A percentile compares a stretch with the other conserved stretches of the same genome.
Conservation (phyloP, 2,329 filamentous ascomycete genomes). For the Ophiostoma angusticollis region DNA sequence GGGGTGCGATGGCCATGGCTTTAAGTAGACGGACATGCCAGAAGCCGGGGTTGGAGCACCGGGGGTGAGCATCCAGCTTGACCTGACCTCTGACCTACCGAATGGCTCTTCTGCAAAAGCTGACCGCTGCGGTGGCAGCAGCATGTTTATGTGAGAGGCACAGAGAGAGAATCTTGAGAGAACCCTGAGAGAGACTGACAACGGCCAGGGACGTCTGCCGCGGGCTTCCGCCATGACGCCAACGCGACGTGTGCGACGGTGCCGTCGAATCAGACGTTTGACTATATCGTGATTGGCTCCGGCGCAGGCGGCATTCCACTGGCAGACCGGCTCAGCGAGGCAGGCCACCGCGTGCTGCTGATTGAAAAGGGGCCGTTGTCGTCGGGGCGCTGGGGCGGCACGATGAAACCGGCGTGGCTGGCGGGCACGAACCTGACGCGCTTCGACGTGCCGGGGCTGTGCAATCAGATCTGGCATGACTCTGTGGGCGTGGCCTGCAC, state of each 20-base stretch:
- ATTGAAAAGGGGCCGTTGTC: slow-evolving; percentile 49
- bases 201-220: no score
- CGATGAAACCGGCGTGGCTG: slow-evolving; percentile 48
- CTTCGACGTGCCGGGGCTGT: slow-evolving; percentile 59
- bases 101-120: slow-evolving; percentile 2
- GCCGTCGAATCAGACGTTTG: slow-evolving; percentile 24
- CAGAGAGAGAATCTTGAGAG: no score
- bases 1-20: no score
- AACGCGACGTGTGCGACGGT: neutral
- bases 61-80: no score
- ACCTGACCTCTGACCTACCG: no score
- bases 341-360: slow-evolving; percentile 51
- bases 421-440: slow-evolving; percentile 49
- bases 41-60: no score
- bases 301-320: slow-evolving; percentile 49
- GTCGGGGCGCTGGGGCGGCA: slow-evolving; percentile 52
- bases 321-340: slow-evolving; percentile 49
- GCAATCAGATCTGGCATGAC: slow-evolving; percentile 56
- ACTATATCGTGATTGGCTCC: slow-evolving; percentile 53
- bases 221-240: no score
- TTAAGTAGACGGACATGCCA: no score
- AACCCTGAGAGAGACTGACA: no score
- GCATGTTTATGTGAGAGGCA: slow-evolving; percentile 2
- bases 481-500: slow-evolving; percentile 50
- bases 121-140: slow-evolving; percentile 1